phyloP scores from a whole-genome alignment of 768 basidiomycete genomes.

The Macrolepiota albuminosa region DNA sequence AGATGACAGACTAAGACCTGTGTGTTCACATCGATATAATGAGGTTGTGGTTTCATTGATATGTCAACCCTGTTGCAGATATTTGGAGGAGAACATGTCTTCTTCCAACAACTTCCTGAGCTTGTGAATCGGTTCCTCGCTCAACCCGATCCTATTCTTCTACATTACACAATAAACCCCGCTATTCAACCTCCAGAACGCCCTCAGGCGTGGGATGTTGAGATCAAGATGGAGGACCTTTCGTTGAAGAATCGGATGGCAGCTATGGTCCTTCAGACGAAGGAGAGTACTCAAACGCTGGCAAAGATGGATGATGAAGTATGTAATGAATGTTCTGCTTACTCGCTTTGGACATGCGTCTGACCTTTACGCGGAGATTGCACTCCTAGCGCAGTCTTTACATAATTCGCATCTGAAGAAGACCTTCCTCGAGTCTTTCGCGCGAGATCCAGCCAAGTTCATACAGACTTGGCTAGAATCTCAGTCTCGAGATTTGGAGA shows the following conservation, averaged over 20 bases:
- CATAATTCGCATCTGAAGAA: conserved; percentile 85
- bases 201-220: conserved; percentile 80
- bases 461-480: conserved; percentile 90
- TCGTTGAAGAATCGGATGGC: conserved; percentile 69
- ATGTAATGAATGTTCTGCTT: not conserved
- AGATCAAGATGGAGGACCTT: conserved; percentile 83
- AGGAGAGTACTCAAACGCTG: conserved; percentile 66
- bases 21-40: conserved; percentile 24
- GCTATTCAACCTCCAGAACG: conserved; percentile 58
- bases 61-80: conserved; percentile 37
- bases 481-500: conserved; percentile 88
- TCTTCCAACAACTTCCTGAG: conserved; percentile 81
- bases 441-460: conserved; percentile 71
- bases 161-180: conserved; percentile 75
- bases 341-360: not conserved
- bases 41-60: not conserved
- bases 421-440: conserved; percentile 81
- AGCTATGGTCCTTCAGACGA: conserved; percentile 62
- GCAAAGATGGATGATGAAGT: conserved; percentile 87
- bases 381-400: conserved; percentile 77
- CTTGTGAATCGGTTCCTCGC: conserved; percentile 74
- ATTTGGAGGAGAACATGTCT: conserved; percentile 63
- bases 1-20: conserved; percentile 64
- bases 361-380: conserved; percentile 48
- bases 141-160: conserved; percentile 73